Evolutionary conservation across 2,329 filamentous ascomycete species (phyloP), one percentile per base, ranked within the genome.

Genomic region (Diaporthe helianthi): DNA sequence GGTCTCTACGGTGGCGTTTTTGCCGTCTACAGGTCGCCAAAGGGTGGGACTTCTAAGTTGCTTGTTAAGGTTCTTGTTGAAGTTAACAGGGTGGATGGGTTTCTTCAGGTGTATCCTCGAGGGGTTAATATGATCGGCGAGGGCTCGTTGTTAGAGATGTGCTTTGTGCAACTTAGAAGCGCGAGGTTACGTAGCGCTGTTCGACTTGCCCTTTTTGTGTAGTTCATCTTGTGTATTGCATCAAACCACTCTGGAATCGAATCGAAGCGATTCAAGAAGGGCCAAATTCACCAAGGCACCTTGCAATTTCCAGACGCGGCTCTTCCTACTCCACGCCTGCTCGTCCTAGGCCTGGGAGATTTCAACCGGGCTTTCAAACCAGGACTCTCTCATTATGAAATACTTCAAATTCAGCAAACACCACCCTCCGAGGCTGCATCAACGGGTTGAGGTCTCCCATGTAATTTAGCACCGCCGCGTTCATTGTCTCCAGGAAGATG

Each of bases 21-120:
- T 81, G 7, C 83, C 84, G 72, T 87, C 85, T n/a, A n/a, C n/a
- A n/a, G n/a, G n/a, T n/a, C n/a, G 19, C 79, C 76, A 72, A 88
- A 87, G 31, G 73, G 73, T 1, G 86, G 74, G 1, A 79, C 73
- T 49, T 75, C n/a, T n/a, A n/a, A n/a, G n/a, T n/a, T n/a, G 75
- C n/a, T 73, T 71, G 3, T 70, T 72, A 3, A 66, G 63, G 0
- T 75, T 74, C 22, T 41, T 12, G 19, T 79, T 75, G 7, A 75
- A 76, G 26, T 76, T 73, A 1, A 83, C 80, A 3, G 74, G 77
- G 10, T 76, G 60, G 12, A 83, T 79, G 17, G 78, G 76, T 74
- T 85, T 86, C 38, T 74, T 75, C 4, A 85, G 78, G 55, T 82
- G 83, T 31, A 86, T 79, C 1, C 74, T 76, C 0, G 79, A 75